phyloP scores from a whole-genome alignment of 2,329 filamentous ascomycete genomes.

The Paracoccidioides brasiliensis region DNA sequence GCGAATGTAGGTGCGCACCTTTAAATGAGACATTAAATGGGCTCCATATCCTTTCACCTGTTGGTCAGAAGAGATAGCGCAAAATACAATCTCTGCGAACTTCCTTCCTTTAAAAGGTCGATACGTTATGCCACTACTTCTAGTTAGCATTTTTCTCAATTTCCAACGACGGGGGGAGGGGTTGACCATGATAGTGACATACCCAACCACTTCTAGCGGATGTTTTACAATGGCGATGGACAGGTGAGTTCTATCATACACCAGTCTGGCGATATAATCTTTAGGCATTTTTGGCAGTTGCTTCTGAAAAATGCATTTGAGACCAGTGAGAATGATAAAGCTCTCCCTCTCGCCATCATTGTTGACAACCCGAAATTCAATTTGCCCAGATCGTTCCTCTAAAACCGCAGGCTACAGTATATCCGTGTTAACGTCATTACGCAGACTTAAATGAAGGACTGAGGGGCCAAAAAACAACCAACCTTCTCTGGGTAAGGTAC shows the following conservation, averaged over 20 bases:
- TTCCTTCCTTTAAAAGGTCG: conserved; percentile 80
- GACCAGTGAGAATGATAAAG: conserved; percentile 82
- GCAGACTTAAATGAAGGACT: background rate
- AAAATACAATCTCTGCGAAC: conserved; percentile 98
- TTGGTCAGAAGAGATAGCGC: conserved; percentile 91
- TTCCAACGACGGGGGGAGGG: background rate
- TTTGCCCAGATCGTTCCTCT: conserved; percentile 86
- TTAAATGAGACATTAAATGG: conserved; percentile 94
- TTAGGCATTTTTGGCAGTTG: conserved; percentile 99
- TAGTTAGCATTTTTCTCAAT: conserved; percentile 8
- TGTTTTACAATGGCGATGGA: conserved; percentile 97
- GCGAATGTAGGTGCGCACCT: conserved; percentile 36
- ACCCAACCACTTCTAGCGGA: conserved; percentile 76
- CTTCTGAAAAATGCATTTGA: conserved; percentile 98
- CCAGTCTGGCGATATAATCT: conserved; percentile 92
- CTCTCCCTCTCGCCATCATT: conserved; percentile 83
- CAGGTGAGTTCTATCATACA: conserved; percentile 92
- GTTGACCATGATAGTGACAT: conserved; percentile 15
- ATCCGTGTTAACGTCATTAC: conserved; percentile 15
- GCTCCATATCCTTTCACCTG: conserved; percentile 98
- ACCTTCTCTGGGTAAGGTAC: conserved; percentile 88
- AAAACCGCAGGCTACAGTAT: conserved; percentile 60
- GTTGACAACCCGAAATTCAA: conserved; percentile 95
- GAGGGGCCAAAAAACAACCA: conserved; percentile 11
- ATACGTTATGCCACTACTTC: conserved; percentile 76